Conservation (phyloP, 2,329 filamentous ascomycete species). For the Emergomyces orientalis region DNA sequence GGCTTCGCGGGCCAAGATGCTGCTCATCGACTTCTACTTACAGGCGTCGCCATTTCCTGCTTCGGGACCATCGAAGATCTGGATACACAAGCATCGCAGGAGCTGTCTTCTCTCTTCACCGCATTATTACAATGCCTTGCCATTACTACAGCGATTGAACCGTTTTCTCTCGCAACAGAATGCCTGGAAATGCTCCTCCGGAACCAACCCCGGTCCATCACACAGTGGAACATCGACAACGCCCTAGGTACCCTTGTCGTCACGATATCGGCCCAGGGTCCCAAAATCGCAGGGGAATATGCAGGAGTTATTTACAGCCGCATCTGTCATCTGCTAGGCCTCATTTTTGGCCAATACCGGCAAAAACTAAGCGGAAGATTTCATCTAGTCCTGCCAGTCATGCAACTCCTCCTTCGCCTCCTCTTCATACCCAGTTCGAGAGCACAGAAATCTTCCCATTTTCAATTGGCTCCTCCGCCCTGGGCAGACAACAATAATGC, state of each 20-base stretch:
- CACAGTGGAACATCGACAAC: slow-evolving; percentile 39
- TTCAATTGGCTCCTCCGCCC: slow-evolving; percentile 15
- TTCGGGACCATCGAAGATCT: slow-evolving; percentile 31
- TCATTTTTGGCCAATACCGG: slow-evolving; percentile 49
- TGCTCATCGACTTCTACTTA: slow-evolving; percentile 28
- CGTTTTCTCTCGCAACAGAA: slow-evolving; percentile 34
- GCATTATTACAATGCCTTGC: slow-evolving; percentile 25
- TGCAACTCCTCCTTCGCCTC: slow-evolving; percentile 47
- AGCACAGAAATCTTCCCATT: slow-evolving; percentile 11
- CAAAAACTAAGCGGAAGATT: slow-evolving; percentile 51
- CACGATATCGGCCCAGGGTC: slow-evolving; percentile 28
- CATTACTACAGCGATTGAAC: slow-evolving; percentile 27
- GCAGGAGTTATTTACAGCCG: slow-evolving; percentile 42
- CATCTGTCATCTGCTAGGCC: slow-evolving; percentile 45
- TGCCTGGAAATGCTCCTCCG: slow-evolving; percentile 33
- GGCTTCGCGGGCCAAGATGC: slow-evolving; percentile 25
- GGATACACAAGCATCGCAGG: slow-evolving; percentile 27
- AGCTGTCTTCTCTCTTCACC: slow-evolving; percentile 31
- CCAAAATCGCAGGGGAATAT: slow-evolving; percentile 24
- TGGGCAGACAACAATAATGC: slow-evolving; percentile 15
- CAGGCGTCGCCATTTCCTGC: slow-evolving; percentile 28
- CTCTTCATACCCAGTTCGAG: slow-evolving; percentile 44
- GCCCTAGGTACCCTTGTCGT: slow-evolving; percentile 32
- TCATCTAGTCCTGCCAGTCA: slow-evolving; percentile 48
- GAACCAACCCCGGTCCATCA: slow-evolving; percentile 32